These are phyloP conservation scores for Termitomyces sp. DNA, from an alignment of 768 basidiomycete genomes.

Conservation along the genomic window DNA sequence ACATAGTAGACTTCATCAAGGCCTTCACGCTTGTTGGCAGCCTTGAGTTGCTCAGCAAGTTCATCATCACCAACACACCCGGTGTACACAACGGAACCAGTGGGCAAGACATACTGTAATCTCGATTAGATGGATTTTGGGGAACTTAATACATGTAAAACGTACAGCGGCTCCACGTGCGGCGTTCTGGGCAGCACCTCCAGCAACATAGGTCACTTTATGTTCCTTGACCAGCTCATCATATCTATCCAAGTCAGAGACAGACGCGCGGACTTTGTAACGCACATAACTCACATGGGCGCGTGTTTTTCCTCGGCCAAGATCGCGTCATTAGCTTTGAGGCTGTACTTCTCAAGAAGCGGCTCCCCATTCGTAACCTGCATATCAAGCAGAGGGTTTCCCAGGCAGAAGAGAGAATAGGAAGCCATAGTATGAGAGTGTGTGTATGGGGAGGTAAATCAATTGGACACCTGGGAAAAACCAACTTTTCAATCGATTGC, in stretches of 20 bases:
- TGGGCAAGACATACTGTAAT: slow-evolving; percentile 85
- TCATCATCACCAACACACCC: slow-evolving; percentile 93
- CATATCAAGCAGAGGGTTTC: slow-evolving; percentile 96
- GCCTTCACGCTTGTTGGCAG: slow-evolving; percentile 90
- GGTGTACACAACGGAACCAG: slow-evolving; percentile 85
- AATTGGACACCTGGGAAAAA: background rate
- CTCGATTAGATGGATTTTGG: slow-evolving; percentile 11
- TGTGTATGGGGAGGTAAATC: slow-evolving; percentile 7
- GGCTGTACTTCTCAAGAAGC: slow-evolving; percentile 83
- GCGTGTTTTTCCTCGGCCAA: slow-evolving; percentile 87
- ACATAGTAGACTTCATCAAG: slow-evolving; percentile 88
- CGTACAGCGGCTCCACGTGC: slow-evolving; percentile 94
- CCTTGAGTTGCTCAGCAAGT: slow-evolving; percentile 85
- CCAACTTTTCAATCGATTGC: slow-evolving; percentile 10
- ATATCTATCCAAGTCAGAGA: slow-evolving; percentile 54
- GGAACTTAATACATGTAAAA: slow-evolving; percentile 5
- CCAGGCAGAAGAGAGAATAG: slow-evolving; percentile 76
- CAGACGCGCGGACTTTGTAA: background rate
- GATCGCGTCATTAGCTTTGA: slow-evolving; percentile 95
- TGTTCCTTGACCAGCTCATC: slow-evolving; percentile 78
- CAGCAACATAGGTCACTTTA: slow-evolving; percentile 88
- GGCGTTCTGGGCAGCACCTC: slow-evolving; percentile 95
- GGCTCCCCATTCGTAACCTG: slow-evolving; percentile 85
- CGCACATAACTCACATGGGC: slow-evolving; percentile 59
- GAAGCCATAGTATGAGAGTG: slow-evolving; percentile 36